Evolutionary conservation across 192 early-diverging fungal genomes (phyloP), one percentile per base, ranked within the genome.

Genomic region (Rhizoclosmatium sp.): DNA sequence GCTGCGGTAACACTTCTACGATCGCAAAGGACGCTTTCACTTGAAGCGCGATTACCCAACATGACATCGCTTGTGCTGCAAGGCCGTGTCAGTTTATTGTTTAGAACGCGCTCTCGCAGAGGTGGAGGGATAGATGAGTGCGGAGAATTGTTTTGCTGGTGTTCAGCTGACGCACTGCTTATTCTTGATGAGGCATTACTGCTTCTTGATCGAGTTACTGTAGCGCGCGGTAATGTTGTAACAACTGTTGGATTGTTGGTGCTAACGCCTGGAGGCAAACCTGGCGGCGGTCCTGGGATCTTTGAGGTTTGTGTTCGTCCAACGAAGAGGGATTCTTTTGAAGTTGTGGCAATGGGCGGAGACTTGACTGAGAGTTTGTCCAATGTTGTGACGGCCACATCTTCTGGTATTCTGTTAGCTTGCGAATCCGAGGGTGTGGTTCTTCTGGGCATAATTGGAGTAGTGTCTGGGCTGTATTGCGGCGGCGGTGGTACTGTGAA

Each of bases 401-500:
- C 31, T 12, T 21, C 39, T 65, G 64, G 16, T 23, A 39, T 21
- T 10, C n/a, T 65, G 10, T 65, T 39, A 65, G 64, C 16, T 12
- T 65, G n/a, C 14, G 56, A 16, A 16, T 16, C 21, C 56, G 56
- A 58, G 12, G 12, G 12, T 58, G 21, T 16, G 14, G 56, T 0
- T 58, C 21, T 64, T 21, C 21, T 64, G 21, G 23, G 61, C 7
- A 64, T 5, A 7, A 64, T 64, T 21, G 61, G 61, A 9, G 61
- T 64, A 21, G 5, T 64, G 7, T 64, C 61, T 39, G 61, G 61
- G 21, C 61, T 64, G 9, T 41, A 64, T 21, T 64, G 61, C 5
- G 67, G 67, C 9, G 67, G 67, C 21, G 67, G 67, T 44, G 67
- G 67, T 12, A 69, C 67, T 69, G 19, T 69, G 16, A 21, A 7